Evolutionary conservation across 768 basidiomycete species (phyloP).

Genomic region (Russula emetica): DNA sequence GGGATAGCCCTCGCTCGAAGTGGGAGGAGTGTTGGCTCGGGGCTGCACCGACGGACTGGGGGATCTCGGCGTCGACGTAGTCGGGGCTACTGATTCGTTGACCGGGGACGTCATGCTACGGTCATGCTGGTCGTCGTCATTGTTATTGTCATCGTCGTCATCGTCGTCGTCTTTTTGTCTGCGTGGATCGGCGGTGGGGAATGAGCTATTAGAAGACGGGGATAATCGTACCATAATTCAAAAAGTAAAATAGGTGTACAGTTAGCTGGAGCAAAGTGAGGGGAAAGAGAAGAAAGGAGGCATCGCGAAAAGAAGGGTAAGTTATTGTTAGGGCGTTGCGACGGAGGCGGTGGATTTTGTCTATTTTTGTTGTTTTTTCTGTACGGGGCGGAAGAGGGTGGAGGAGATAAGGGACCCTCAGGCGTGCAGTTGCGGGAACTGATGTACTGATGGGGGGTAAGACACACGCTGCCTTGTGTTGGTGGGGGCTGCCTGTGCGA

Average conservation of each 20-base stretch:
- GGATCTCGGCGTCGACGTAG: not conserved
- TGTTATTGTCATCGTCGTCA: not conserved
- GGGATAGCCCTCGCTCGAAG: conserved; percentile 59
- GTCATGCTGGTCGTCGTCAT: not conserved
- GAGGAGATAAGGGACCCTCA: conserved; percentile 18
- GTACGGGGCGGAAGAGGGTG: not conserved
- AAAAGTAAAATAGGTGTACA: conserved; percentile 12
- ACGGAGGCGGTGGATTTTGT: not conserved
- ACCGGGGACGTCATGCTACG: not conserved
- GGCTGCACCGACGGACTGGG: not conserved
- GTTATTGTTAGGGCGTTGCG: not conserved
- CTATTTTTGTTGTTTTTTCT: conserved; percentile 10
- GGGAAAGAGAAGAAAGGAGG: not conserved
- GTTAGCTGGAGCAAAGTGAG: not conserved
- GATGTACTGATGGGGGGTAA: not conserved
- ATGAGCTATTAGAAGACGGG: conserved; percentile 16
- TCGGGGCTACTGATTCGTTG: not conserved
- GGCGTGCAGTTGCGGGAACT: not conserved
- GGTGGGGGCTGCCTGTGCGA: too few species aligned
- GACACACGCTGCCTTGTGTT: conserved; percentile 19
- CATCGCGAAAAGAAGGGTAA: too few species aligned
- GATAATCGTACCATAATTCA: conserved; percentile 10
- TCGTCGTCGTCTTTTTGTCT: not conserved
- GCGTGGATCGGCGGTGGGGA: not conserved
- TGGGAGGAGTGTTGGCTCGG: conserved; percentile 1